Evolutionary conservation across 2,329 filamentous ascomycete genomes (phyloP).

Genomic region (Arthroderma uncinatum): DNA sequence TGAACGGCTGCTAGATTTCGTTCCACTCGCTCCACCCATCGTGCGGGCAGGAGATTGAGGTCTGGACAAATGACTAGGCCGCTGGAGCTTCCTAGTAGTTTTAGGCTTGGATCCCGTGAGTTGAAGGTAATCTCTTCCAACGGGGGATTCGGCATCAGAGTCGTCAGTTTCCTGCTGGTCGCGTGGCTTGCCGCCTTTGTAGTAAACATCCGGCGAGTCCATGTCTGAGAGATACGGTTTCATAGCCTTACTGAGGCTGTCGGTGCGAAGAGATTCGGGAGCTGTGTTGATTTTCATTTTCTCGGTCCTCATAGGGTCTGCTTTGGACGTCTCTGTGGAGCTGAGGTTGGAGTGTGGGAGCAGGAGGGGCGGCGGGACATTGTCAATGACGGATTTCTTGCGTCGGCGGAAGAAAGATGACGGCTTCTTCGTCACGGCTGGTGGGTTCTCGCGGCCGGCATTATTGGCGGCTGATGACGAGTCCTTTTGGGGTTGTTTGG

Average conservation of each 20-base stretch:
- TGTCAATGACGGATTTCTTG: conserved; percentile 71
- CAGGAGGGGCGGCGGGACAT: conserved; percentile 47
- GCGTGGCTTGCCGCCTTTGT: conserved; percentile 19
- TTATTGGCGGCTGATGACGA: conserved; percentile 17
- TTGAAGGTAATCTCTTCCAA: not conserved
- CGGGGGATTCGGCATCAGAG: conserved; percentile 2
- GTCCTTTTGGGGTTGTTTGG: conserved; percentile 22
- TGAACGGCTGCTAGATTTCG: not conserved
- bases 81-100: not conserved
- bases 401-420: conserved; percentile 88
- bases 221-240: conserved; percentile 58
- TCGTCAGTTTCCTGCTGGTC: conserved; percentile 11
- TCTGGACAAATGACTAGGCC: not conserved
- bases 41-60: not conserved
- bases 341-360: conserved; percentile 36
- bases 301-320: conserved; percentile 19
- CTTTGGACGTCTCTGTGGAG: conserved; percentile 5
- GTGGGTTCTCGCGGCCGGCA: conserved; percentile 25
- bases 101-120: not conserved
- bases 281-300: conserved; percentile 14
- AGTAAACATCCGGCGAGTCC: conserved; percentile 14
- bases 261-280: conserved; percentile 51
- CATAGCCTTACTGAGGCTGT: conserved; percentile 77
- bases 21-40: not conserved
- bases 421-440: conserved; percentile 68